Conservation (phyloP, 1,284 basidiomycete genomes). For the Ceratobasidium theobromae region DNA sequence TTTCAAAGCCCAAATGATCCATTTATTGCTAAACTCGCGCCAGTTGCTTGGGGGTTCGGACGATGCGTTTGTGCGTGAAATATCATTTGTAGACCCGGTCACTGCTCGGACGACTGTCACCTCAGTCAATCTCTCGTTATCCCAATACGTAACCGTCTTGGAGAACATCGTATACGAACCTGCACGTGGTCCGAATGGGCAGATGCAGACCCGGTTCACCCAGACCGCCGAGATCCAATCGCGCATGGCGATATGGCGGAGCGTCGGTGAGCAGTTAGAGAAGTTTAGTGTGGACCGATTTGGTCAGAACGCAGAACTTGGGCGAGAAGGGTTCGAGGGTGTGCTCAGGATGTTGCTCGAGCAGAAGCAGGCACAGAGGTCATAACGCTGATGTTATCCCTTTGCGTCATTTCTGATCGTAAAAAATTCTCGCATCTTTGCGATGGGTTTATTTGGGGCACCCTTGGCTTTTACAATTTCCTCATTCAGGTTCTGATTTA, state of each 20-base stretch:
- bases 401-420: constrained; percentile 5
- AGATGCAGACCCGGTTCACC: constrained; percentile 62
- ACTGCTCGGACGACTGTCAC: constrained; percentile 78
- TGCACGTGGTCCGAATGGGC: constrained; percentile 43
- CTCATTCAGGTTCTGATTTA: neutral
- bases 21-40: neutral
- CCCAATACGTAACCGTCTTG: constrained; percentile 85
- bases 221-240: constrained; percentile 87
- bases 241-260: constrained; percentile 73
- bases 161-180: constrained; percentile 89
- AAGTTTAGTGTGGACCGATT: constrained; percentile 81
- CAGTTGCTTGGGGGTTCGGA: constrained; percentile 87
- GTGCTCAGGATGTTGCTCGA: constrained; percentile 77
- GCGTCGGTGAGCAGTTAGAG: constrained; percentile 78
- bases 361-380: constrained; percentile 44
- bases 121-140: constrained; percentile 86
- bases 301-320: constrained; percentile 82
- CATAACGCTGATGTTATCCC: neutral
- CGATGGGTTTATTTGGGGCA: constrained; percentile 25
- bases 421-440: constrained; percentile 20
- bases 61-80: constrained; percentile 91
- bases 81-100: constrained; percentile 85
- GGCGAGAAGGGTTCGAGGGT: constrained; percentile 84
- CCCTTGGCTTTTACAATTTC: neutral
- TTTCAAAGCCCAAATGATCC: constrained; percentile 11